phyloP scores from a whole-genome alignment of 2,329 filamentous ascomycete species.

The Cladorrhinum sp. region DNA sequence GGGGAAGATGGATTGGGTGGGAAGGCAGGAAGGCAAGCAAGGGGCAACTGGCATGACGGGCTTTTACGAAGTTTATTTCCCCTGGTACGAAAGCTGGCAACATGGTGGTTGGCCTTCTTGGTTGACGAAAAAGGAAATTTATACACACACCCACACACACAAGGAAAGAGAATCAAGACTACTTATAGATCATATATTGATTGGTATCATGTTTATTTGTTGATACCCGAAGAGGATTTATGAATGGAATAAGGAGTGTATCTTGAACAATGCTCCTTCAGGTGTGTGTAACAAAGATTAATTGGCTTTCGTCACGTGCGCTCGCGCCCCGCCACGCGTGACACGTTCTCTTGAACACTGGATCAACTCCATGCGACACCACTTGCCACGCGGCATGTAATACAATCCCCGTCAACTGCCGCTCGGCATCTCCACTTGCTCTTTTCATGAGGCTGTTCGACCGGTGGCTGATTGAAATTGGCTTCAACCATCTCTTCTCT shows the following conservation, averaged over 20 bases:
- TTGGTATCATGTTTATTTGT: background rate
- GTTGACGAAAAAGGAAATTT: background rate
- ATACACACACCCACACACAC: background rate
- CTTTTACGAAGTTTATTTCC: background rate
- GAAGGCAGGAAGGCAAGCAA: background rate
- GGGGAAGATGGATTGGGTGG: background rate
- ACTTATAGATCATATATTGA: background rate
- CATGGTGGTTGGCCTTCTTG: background rate
- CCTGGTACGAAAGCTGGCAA: background rate
- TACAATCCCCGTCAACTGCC: background rate
- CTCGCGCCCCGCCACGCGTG: background rate
- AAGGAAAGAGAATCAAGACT: background rate
- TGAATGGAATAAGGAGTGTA: too few species aligned
- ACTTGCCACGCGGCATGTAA: background rate
- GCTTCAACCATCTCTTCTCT: too few species aligned
- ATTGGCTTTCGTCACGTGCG: background rate
- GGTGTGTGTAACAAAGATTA: too few species aligned
- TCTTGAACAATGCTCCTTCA: too few species aligned
- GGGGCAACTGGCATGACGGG: background rate
- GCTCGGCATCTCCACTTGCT: background rate
- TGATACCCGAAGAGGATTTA: too few species aligned
- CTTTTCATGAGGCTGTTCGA: background rate
- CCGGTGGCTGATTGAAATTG: too few species aligned
- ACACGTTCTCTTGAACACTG: background rate
- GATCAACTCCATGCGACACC: background rate